Evolutionary conservation across 2,329 filamentous ascomycete genomes (phyloP), one percentile per base, ranked within the genome.

Genomic region (Diaporthe helianthi): DNA sequence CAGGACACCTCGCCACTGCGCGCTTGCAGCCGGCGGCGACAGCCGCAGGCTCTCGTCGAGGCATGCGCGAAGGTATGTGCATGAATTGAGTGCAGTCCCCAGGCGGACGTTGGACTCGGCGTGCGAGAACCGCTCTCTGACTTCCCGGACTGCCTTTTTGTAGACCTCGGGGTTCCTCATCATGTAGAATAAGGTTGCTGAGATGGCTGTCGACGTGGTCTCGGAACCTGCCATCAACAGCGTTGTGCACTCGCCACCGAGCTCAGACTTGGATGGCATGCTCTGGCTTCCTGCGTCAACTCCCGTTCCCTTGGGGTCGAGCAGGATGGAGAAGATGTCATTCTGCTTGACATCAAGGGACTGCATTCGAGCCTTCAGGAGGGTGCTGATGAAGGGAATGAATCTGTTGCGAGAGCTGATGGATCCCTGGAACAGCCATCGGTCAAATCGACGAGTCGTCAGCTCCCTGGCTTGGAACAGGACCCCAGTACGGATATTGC

Each of bases 401-500:
- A 60, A 60, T 38, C 55, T 60, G 55, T 60, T 60, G 17, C 55
- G 55, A 31, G 55, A 60, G 38, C 38, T 60, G 38, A 60, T 60
- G 2, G 55, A 60, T 5, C 55, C 38, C 15, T 60, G 46, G 38
- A 60, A 60, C 38, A 60, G 3, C 55, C 55, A 60, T 26, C 55
- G 55, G 38, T 60, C 55, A 12, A 46, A 44, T 15, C 55, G 55
- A 44, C 55, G 55, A n/a, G 55, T 60, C 17, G 55, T 60, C 55
- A 60, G 55, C 55, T 60, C 55, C 24, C 38, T 38, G 17, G 38
- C 55, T 38, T 60, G 55, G 9, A 60, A 60, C 4, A 60, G 19
- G 5, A 60, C 55, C 1, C 55, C 55, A 19, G 55, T 60, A 15
- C 55, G 55, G 15, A 60, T 60, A 10, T 60, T 60, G 55, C 55